Base-by-base conservation (phyloP, 2,329 filamentous ascomycete species). In the Colletotrichum tanaceti region DNA sequence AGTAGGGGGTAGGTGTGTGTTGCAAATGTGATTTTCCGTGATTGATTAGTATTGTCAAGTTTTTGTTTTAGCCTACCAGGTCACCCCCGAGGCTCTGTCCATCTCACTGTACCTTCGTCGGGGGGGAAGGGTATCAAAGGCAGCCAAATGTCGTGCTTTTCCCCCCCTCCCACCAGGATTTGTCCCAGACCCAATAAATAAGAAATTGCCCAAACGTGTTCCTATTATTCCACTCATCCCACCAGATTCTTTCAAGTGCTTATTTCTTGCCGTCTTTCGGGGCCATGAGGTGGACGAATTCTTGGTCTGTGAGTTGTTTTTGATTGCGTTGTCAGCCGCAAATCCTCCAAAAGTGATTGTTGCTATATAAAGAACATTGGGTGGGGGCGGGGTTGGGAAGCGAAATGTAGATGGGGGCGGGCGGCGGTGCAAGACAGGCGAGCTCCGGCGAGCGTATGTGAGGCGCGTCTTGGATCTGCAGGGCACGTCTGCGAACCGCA, bases 241-340 rank as follows among this genome's bases (percentile, higher is more conserved):
- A 4, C 32, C 10, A 35, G 20, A 20, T n/a, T 38, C 11, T 39
- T 39, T 1, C 28, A 13, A 18, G 10, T 39, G 38, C 32, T 35
- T 65, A 68, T n/a, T 65, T 65, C 49, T 55, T 68, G 24, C 22
- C 13, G 43, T 71, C 68, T 49, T 71, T 71, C 39, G 70, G 70
- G 20, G 67, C 67, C 70, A 71, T 71, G 58, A 71, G 70, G 32
- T 71, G 70, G 49, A 71, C 70, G 41, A 71, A 71, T 54, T 71
- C 70, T 24, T 71, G 70, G 58, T 71, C 70, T 71, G 38, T 22
- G 41, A 20, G 46, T 62, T 59, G 28, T 57, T 44, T 32, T 14
- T 20, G 18, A 7, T 38, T 46, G 35, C 41, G 11, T 24, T 50
- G 59, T 70, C 58, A 70, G 68, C 62, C 16, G 55, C 55, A 46